Evolutionary conservation across 1,139 yeast genomes (phyloP).

Genomic region (Torulaspora globosa): DNA sequence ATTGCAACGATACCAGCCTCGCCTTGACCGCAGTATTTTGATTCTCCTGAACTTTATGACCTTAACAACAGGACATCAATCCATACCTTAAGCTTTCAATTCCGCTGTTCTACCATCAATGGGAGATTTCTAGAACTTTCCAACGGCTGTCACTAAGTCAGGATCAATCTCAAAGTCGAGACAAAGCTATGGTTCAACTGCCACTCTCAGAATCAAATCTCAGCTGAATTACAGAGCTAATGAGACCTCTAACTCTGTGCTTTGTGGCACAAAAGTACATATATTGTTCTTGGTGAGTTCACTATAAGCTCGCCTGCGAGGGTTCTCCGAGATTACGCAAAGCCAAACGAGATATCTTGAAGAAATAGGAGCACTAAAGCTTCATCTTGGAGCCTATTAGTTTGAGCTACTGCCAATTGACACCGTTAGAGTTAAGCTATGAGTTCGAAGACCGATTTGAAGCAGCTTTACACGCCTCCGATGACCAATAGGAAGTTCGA

Average conservation of each 20-base stretch:
- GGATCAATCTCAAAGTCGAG: background rate
- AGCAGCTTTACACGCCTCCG: slow-evolving; percentile 34
- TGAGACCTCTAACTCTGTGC: background rate
- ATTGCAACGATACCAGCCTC: slow-evolving; percentile 2
- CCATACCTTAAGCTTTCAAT: background rate
- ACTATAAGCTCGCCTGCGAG: background rate
- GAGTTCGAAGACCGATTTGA: slow-evolving; percentile 12
- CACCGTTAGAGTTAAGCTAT: background rate
- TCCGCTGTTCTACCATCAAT: background rate
- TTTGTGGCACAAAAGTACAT: slow-evolving; percentile 1
- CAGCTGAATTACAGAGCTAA: background rate
- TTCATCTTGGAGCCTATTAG: background rate
- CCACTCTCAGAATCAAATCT: background rate
- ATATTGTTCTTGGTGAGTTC: background rate
- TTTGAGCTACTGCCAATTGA: background rate
- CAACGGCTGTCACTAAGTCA: background rate
- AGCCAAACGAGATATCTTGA: slow-evolving; percentile 7
- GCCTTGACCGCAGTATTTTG: background rate
- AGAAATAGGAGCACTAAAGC: background rate
- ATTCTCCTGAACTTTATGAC: background rate
- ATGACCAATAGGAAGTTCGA: slow-evolving; percentile 31
- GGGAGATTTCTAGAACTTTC: slow-evolving; percentile 8
- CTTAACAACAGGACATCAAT: background rate
- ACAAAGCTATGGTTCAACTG: background rate
- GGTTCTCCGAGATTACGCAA: slow-evolving; percentile 4